Percentiles rank a stretch among this genome's conserved stretches.
These are phyloP conservation scores for Botryosphaeria dothidea DNA, from an alignment of 2,329 filamentous ascomycete species.

Conservation along the genomic window DNA sequence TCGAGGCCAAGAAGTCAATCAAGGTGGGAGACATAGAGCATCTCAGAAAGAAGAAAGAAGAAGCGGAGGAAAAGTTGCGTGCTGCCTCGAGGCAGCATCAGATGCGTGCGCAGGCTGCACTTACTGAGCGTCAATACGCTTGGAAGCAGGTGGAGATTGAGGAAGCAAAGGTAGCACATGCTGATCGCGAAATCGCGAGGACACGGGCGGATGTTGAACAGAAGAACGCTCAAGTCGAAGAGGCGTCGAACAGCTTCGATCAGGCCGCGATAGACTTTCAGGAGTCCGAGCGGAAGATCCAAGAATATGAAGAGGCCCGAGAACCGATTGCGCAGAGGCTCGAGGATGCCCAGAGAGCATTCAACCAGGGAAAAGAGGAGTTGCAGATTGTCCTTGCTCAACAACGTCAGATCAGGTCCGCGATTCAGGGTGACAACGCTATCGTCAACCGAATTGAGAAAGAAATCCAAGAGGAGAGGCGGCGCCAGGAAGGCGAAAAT, in stretches of 20 bases:
- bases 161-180: slow-evolving; percentile 53
- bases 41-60: slow-evolving; percentile 60
- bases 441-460: slow-evolving; percentile 47
- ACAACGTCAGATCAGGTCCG: slow-evolving; percentile 57
- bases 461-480: slow-evolving; percentile 57
- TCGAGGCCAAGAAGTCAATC: slow-evolving; percentile 58
- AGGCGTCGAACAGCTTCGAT: slow-evolving; percentile 44
- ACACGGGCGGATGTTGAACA: slow-evolving; percentile 46
- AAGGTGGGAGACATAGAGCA: slow-evolving; percentile 64
- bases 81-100: slow-evolving; percentile 61
- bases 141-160: slow-evolving; percentile 77
- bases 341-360: slow-evolving; percentile 52
- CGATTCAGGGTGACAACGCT: slow-evolving; percentile 59
- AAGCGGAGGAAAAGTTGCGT: slow-evolving; percentile 65
- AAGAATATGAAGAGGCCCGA: slow-evolving; percentile 37
- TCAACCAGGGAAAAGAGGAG: slow-evolving; percentile 55
- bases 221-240: slow-evolving; percentile 46
- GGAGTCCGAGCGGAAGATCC: slow-evolving; percentile 36
- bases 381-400: slow-evolving; percentile 56
- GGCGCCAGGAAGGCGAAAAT: slow-evolving; percentile 61
- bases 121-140: slow-evolving; percentile 68
- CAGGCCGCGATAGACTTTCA: slow-evolving; percentile 43
- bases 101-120: slow-evolving; percentile 61
- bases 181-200: slow-evolving; percentile 25
- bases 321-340: slow-evolving; percentile 50